Base-by-base conservation (phyloP, 1,284 basidiomycete genomes). In the Fomitopsis pinicola region DNA sequence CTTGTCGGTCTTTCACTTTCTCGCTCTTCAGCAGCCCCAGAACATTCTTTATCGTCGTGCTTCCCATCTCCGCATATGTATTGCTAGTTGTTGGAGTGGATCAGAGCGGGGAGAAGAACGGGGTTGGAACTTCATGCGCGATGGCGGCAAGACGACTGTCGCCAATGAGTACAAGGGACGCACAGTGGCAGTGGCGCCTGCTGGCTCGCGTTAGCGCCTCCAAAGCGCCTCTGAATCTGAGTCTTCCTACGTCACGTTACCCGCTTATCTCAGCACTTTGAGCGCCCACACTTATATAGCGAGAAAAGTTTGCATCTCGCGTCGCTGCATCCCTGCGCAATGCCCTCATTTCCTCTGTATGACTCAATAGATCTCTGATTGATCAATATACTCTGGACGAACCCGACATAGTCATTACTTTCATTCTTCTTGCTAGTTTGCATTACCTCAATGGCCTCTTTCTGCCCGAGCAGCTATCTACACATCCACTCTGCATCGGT, bases 1-100 rank as follows among this genome's bases (percentile, higher is more conserved):
- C 84, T 62, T 86, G 82, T 10, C 94, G 82, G 33, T 91, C 88
- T 68, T 85, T 90, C 71, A 89, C 77, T 68, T 88, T 94, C 62
- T 85, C 81, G 68, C 86, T 87, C 59, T 79, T 77, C 63, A 91
- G 79, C 60, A 77, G 78, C 8, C 78, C 72, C 38, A 90, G 72
- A 12, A 88, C 82, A 53, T 74, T 71, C 62, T 79, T 77, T 58
- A 84, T 71, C 63, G 76, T 82, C 35, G 19, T 19, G n/a, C 54
- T 22, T 19, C 26, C 8, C 50, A 33, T 40, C 3, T 14, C 26
- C 73, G 76, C 78, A 36, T 36, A 50, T 28, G 42, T 33, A 22
- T 40, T 40, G 44, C 28, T 48, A 36, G 38, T 42, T 15, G 33
- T 26, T 38, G 19, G 44, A 44, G 22, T 22, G 22, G 22, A 33